Percentiles rank a stretch among this genome's conserved stretches.
These are phyloP conservation scores for Hymenoscyphus occultus DNA, from an alignment of 2,329 filamentous ascomycete genomes.

Conservation along the genomic window DNA sequence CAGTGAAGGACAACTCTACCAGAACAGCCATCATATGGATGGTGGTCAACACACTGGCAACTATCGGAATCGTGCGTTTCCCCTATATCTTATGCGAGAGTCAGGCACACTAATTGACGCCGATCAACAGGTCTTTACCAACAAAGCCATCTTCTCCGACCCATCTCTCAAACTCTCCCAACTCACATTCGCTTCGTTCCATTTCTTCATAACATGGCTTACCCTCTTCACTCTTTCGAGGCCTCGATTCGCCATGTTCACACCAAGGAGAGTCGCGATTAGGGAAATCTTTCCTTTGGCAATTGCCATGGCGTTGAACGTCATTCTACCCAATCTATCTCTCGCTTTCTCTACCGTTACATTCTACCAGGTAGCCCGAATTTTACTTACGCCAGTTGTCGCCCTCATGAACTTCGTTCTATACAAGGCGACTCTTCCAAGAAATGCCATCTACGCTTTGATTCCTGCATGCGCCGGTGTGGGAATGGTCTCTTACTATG, in stretches of 20 bases:
- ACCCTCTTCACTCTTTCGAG: conserved; percentile 61
- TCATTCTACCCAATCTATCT: conserved; percentile 66
- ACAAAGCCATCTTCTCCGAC: conserved; percentile 67
- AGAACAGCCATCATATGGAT: conserved; percentile 52
- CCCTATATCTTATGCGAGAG: background rate
- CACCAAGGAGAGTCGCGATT: conserved; percentile 52
- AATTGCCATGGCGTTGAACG: conserved; percentile 64
- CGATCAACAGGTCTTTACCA: conserved; percentile 52
- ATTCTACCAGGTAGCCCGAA: conserved; percentile 68
- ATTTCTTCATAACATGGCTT: conserved; percentile 64
- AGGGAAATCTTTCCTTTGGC: conserved; percentile 61
- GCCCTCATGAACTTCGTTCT: conserved; percentile 63
- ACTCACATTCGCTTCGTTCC: conserved; percentile 64
- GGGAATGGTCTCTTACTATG: conserved; percentile 65
- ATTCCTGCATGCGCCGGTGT: conserved; percentile 62
- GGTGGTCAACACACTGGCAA: conserved; percentile 58
- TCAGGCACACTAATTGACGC: background rate
- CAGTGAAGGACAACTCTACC: conserved; percentile 36
- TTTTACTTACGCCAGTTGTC: conserved; percentile 63
- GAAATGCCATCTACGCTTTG: conserved; percentile 49
- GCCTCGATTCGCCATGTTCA: conserved; percentile 57
- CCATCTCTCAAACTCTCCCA: conserved; percentile 59
- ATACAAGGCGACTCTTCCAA: conserved; percentile 55
- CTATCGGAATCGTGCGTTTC: conserved; percentile 56
- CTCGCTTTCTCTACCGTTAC: conserved; percentile 65